phyloP scores from a whole-genome alignment of 148 eudicot species.

The Persicaria maculosa region DNA sequence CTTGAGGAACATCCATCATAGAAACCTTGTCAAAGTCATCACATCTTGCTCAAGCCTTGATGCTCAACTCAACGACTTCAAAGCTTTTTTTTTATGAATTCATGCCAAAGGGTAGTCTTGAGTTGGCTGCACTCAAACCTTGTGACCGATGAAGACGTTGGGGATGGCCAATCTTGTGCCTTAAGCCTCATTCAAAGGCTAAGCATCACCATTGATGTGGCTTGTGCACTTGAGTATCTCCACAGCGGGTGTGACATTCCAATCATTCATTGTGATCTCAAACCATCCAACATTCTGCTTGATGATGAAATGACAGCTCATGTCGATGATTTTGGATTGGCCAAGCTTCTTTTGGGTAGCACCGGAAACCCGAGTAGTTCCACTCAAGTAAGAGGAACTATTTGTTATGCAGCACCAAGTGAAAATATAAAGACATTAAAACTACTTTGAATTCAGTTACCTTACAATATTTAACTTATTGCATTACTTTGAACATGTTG shows the following conservation, averaged over 20 bases:
- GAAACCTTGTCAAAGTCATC: not conserved
- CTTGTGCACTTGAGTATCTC: constrained; percentile 35
- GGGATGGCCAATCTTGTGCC: too few species aligned
- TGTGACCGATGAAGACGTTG: too few species aligned
- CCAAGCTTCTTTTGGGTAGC: constrained; percentile 16
- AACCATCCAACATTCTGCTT: constrained; percentile 28
- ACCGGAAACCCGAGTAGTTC: constrained; percentile 5
- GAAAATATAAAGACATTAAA: not conserved
- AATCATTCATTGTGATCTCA: constrained; percentile 31
- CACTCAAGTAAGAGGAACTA: not conserved
- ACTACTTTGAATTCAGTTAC: not conserved
- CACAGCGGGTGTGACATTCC: constrained; percentile 16
- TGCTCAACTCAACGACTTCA: constrained; percentile 15
- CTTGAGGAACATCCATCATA: constrained; percentile 12
- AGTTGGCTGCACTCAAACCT: constrained; percentile 13
- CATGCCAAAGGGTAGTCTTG: constrained; percentile 18
- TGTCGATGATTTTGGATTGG: constrained; percentile 37
- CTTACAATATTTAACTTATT: not conserved
- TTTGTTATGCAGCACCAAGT: constrained; percentile 24
- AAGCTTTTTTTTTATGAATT: constrained; percentile 13
- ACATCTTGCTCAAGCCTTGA: constrained; percentile 18
- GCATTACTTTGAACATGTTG: not conserved
- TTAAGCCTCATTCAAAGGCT: constrained; percentile 20
- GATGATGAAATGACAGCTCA: constrained; percentile 30
- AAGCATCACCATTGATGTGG: constrained; percentile 25